Evolutionary conservation across 1,284 basidiomycete genomes (phyloP).

Genomic region (Ustilago trichophora): DNA sequence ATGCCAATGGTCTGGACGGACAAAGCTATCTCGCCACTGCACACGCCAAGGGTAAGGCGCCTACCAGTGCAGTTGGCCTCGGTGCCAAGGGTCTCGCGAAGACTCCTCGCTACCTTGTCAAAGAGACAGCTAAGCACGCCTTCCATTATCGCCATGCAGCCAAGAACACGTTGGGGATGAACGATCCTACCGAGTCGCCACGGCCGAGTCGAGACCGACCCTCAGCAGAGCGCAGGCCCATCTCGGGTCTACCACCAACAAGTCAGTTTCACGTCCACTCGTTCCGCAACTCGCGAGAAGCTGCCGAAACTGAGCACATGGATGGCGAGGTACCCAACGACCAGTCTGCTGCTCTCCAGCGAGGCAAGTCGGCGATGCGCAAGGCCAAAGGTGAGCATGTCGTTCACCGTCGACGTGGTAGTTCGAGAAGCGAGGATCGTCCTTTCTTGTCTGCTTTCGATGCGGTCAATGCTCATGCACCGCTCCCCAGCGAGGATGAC

Average conservation of each 20-base stretch:
- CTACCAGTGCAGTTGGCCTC: constrained; percentile 31
- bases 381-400: constrained; percentile 18
- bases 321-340: constrained; percentile 34
- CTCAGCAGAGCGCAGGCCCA: constrained; percentile 7
- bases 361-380: constrained; percentile 13
- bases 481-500: constrained; percentile 49
- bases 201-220: constrained; percentile 21
- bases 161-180: constrained; percentile 40
- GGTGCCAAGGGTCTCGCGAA: constrained; percentile 49
- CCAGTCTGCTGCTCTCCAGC: constrained; percentile 1
- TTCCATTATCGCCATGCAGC: constrained; percentile 44
- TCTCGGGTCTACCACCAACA: constrained; percentile 33
- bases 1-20: constrained; percentile 58
- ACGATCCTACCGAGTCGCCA: constrained; percentile 11
- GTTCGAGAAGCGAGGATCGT: constrained; percentile 42
- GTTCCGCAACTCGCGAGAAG: constrained; percentile 21
- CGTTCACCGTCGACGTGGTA: constrained; percentile 28
- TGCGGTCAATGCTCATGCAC: constrained; percentile 52
- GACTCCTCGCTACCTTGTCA: constrained; percentile 38
- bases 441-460: constrained; percentile 61
- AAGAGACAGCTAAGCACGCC: constrained; percentile 41
- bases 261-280: constrained; percentile 29
- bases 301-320: constrained; percentile 10
- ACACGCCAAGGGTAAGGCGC: constrained; percentile 38
- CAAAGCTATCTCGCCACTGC: constrained; percentile 51